Percentiles rank a stretch among this genome's conserved stretches.
These are phyloP conservation scores for Urtica urens DNA, from an alignment of 306 rosid genomes.

Conservation along the genomic window DNA sequence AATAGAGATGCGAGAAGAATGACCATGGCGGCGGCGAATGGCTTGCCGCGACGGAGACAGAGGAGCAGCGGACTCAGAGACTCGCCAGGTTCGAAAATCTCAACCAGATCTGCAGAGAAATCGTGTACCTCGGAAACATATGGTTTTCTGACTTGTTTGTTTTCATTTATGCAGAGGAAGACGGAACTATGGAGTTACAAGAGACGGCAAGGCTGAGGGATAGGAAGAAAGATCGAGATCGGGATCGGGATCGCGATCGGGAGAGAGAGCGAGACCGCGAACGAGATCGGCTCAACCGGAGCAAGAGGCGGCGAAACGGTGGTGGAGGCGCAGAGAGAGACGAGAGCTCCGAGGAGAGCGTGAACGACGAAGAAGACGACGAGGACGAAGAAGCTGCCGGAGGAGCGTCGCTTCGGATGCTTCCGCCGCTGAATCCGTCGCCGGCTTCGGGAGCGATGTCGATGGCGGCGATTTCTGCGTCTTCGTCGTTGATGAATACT, in stretches of 20 bases:
- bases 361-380: constrained; percentile 45
- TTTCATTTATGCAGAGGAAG: constrained; percentile 51
- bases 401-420: constrained; percentile 68
- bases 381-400: constrained; percentile 23
- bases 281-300: constrained; percentile 57
- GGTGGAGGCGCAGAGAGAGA: constrained; percentile 77
- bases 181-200: constrained; percentile 65
- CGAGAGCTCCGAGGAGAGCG: constrained; percentile 73
- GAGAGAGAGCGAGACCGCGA: constrained; percentile 51
- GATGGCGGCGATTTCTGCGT: constrained; percentile 19
- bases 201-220: constrained; percentile 73
- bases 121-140: neutral
- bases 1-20: constrained; percentile 67
- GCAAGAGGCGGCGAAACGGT: constrained; percentile 70
- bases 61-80: constrained; percentile 69
- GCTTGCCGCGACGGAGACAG: constrained; percentile 64
- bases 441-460: constrained; percentile 17
- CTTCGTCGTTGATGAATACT: constrained; percentile 34
- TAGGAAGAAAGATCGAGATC: constrained; percentile 63
- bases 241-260: constrained; percentile 59
- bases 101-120: constrained; percentile 43
- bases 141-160: neutral
- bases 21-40: constrained; percentile 57
- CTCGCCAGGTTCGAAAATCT: constrained; percentile 63
- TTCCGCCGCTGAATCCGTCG: constrained; percentile 73